A percentile compares a stretch with the other conserved stretches of the same genome.
phyloP scores from a whole-genome alignment of 805 yeast genomes.

The Teunomyces barrocoloradensis region DNA sequence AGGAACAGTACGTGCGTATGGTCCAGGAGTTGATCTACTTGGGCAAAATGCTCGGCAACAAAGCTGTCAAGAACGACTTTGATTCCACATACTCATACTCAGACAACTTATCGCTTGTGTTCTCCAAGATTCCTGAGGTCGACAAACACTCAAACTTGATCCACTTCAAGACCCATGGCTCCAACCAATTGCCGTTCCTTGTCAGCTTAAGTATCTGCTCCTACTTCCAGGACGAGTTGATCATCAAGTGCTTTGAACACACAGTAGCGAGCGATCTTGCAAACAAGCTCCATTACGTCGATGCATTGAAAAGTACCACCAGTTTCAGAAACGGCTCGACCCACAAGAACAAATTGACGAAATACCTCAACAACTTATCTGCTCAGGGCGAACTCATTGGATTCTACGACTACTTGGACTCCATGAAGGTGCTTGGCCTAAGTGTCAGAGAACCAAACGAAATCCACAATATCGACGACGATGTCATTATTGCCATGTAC shows the following conservation, averaged over 20 bases:
- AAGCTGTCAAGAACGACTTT: slow-evolving; percentile 16
- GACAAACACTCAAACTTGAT: slow-evolving; percentile 33
- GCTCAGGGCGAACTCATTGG: slow-evolving; percentile 34
- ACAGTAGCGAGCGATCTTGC: slow-evolving; percentile 31
- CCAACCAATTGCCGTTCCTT: slow-evolving; percentile 25
- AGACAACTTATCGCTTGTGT: slow-evolving; percentile 32
- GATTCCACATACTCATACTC: slow-evolving; percentile 27
- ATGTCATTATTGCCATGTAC: slow-evolving; percentile 34
- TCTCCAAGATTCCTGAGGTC: slow-evolving; percentile 33
- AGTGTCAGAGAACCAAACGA: slow-evolving; percentile 11
- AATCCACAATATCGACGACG: slow-evolving; percentile 27
- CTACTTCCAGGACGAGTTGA: slow-evolving; percentile 38
- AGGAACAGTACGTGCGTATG: slow-evolving; percentile 55
- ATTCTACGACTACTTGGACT: slow-evolving; percentile 28
- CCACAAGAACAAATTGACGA: slow-evolving; percentile 20
- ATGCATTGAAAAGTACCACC: slow-evolving; percentile 27
- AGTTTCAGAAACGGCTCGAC: slow-evolving; percentile 14
- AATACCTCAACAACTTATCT: slow-evolving; percentile 27
- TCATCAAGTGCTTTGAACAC: slow-evolving; percentile 39
- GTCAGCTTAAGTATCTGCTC: slow-evolving; percentile 29
- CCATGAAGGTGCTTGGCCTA: slow-evolving; percentile 34
- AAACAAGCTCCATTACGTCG: slow-evolving; percentile 37
- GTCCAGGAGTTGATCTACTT: slow-evolving; percentile 50
- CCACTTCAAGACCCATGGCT: slow-evolving; percentile 18
- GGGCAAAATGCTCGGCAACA: slow-evolving; percentile 17